Evolutionary conservation across 176 grass and related monocot genomes (phyloP).

Genomic region (Oryza meridionalis): DNA sequence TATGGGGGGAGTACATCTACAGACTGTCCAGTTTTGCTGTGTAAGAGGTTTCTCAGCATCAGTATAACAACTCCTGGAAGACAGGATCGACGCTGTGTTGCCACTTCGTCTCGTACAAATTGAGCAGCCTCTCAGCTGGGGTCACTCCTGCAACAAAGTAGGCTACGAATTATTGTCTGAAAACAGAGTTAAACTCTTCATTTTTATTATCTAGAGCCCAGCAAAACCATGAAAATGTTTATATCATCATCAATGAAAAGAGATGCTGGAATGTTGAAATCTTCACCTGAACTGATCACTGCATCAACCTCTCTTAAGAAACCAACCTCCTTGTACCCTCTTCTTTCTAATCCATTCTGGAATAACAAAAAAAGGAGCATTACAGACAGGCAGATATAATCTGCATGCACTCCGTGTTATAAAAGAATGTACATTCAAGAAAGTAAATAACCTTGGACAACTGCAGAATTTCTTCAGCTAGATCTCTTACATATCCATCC

Average conservation of each 20-base stretch:
- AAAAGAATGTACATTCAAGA: conserved; percentile 3
- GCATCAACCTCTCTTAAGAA: conserved; percentile 86
- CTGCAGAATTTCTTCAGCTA: conserved; percentile 91
- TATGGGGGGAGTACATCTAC: conserved; percentile 24
- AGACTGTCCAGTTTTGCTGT: background rate
- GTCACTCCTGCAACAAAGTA: conserved; percentile 66
- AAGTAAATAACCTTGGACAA: conserved; percentile 67
- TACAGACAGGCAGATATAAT: conserved; percentile 6
- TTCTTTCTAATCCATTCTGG: conserved; percentile 96
- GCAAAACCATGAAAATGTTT: background rate
- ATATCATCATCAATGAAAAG: background rate
- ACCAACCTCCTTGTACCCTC: conserved; percentile 95
- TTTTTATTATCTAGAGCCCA: background rate
- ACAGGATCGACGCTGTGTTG: conserved; percentile 69
- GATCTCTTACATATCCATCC: conserved; percentile 76
- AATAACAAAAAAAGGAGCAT: conserved; percentile 35
- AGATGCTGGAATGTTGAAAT: background rate
- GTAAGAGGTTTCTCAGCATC: conserved; percentile 23
- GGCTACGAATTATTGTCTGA: conserved; percentile 2
- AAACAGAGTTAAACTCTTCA: background rate
- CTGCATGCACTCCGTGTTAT: background rate
- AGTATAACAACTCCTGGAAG: conserved; percentile 82
- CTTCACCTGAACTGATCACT: conserved; percentile 70
- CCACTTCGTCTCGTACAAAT: conserved; percentile 88
- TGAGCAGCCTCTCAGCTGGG: conserved; percentile 84